Evolutionary conservation across 306 rosid species (phyloP).

Genomic region (Prunus padus): DNA sequence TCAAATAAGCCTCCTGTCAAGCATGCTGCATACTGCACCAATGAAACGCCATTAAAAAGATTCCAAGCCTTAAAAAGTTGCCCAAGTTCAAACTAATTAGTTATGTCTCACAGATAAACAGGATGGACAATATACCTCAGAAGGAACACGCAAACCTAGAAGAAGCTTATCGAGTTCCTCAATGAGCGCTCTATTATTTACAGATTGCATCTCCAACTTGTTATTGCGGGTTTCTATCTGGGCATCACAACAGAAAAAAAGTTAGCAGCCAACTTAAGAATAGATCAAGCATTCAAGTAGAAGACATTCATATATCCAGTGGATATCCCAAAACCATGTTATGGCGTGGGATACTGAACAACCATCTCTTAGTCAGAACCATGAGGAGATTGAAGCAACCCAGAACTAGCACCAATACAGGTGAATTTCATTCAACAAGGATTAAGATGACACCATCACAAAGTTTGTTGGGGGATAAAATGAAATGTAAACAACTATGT

Average conservation of each 20-base stretch:
- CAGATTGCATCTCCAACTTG: conserved; percentile 90
- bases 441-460: neutral
- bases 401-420: neutral
- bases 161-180: conserved; percentile 87
- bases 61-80: conserved; percentile 16
- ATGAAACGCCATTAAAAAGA: conserved; percentile 38
- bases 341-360: neutral
- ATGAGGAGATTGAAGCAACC: neutral
- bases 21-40: conserved; percentile 70
- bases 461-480: neutral
- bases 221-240: conserved; percentile 95
- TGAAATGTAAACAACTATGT: neutral
- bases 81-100: conserved; percentile 24
- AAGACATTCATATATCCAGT: neutral
- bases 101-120: conserved; percentile 13
- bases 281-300: conserved; percentile 5
- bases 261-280: conserved; percentile 24
- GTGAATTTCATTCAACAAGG: neutral
- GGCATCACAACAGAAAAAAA: conserved; percentile 22
- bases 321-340: neutral
- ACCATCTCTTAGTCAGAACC: neutral
- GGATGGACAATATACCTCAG: conserved; percentile 55
- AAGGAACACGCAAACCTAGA: conserved; percentile 70
- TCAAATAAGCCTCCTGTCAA: conserved; percentile 83
- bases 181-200: conserved; percentile 75